These are phyloP conservation scores for Fusarium sp. DNA, from an alignment of 2,329 filamentous ascomycete species.

Conservation along the genomic window DNA sequence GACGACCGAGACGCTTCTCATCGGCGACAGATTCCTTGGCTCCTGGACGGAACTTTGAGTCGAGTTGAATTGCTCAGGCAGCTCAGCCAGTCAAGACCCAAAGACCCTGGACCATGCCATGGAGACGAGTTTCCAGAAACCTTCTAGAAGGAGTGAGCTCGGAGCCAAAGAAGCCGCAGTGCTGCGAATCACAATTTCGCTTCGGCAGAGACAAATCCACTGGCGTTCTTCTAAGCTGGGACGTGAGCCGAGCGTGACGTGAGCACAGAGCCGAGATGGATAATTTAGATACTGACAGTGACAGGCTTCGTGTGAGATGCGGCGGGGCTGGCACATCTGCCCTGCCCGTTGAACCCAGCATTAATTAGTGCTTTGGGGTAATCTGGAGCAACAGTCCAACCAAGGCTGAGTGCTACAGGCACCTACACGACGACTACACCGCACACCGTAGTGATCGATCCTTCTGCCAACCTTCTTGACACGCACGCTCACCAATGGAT, in stretches of 20 bases:
- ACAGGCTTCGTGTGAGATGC: slow-evolving; percentile 11
- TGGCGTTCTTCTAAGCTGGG: slow-evolving; percentile 17
- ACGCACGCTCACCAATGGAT: neutral
- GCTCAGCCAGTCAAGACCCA: slow-evolving; percentile 19
- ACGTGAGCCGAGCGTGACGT: slow-evolving; percentile 25
- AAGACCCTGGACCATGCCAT: slow-evolving; percentile 17
- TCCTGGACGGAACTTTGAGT: slow-evolving; percentile 39
- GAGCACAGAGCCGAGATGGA: slow-evolving; percentile 18
- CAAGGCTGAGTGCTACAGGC: slow-evolving; percentile 1
- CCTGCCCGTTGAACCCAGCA: slow-evolving; percentile 21
- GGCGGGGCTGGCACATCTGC: slow-evolving; percentile 13
- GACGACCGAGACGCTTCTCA: slow-evolving; percentile 3
- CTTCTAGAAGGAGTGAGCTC: slow-evolving; percentile 42
- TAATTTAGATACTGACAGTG: slow-evolving; percentile 6
- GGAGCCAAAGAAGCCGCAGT: slow-evolving; percentile 12
- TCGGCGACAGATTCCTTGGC: slow-evolving; percentile 26
- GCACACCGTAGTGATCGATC: neutral
- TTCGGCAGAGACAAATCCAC: slow-evolving; percentile 21
- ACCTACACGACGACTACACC: neutral
- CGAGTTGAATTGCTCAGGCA: slow-evolving; percentile 36
- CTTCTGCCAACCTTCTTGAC: neutral
- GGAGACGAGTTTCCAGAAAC: slow-evolving; percentile 35
- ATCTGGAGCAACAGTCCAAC: slow-evolving; percentile 19
- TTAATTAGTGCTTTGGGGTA: slow-evolving; percentile 17
- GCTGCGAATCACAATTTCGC: slow-evolving; percentile 38